Conservation (phyloP, 2,329 filamentous ascomycete species). For the Colletotrichum camelliae region DNA sequence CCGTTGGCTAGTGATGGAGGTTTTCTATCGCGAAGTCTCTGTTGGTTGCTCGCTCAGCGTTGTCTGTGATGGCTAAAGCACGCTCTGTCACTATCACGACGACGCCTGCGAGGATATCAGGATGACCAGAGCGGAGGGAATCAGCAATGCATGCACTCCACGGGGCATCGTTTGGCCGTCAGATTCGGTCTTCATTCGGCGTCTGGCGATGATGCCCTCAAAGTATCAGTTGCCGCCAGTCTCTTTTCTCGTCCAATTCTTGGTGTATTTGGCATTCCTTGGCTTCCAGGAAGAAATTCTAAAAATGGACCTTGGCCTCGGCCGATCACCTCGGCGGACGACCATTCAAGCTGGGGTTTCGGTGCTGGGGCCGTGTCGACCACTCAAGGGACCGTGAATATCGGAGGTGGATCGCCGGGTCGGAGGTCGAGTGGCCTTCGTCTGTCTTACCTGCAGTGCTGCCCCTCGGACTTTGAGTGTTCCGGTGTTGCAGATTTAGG, state of each 20-base stretch:
- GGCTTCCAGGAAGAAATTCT: neutral
- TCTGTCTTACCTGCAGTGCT: neutral
- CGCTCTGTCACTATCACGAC: conserved; percentile 6
- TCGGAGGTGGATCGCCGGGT: neutral
- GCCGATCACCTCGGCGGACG: neutral
- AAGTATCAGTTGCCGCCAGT: conserved; percentile 10
- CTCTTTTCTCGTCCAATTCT: neutral
- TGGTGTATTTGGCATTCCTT: neutral
- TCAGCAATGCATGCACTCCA: neutral
- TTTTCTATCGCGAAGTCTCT: neutral
- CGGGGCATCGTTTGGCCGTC: neutral
- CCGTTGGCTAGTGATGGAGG: neutral
- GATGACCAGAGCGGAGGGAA: neutral
- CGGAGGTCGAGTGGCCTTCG: neutral
- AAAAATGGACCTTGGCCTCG: neutral
- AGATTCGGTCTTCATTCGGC: neutral
- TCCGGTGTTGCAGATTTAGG: neutral
- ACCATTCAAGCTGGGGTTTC: neutral
- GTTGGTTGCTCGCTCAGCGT: neutral
- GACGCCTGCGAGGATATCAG: neutral
- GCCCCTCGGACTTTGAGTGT: neutral
- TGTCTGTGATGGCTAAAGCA: neutral
- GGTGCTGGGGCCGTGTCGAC: neutral
- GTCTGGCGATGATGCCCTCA: conserved; percentile 3
- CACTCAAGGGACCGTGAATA: neutral